Evolutionary conservation across 2,329 filamentous ascomycete species (phyloP).

Genomic region (Colletotrichum trifolii): DNA sequence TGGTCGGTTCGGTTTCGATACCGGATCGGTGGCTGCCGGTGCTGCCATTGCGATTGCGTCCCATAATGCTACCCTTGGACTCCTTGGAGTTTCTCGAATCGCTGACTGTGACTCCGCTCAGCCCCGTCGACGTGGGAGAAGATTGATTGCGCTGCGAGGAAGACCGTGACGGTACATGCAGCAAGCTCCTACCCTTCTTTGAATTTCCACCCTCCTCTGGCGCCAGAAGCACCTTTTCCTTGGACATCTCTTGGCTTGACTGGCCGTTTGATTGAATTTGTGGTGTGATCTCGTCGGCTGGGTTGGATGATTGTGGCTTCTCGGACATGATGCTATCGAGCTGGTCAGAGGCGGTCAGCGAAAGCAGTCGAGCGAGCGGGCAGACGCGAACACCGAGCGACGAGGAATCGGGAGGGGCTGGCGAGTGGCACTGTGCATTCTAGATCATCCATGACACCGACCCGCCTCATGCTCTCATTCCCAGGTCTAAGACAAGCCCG

Average conservation of each 20-base stretch:
- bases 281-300: conserved; percentile 43
- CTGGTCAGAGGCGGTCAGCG: conserved; percentile 23
- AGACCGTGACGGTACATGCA: conserved; percentile 71
- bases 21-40: conserved; percentile 72
- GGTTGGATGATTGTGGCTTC: conserved; percentile 42
- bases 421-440: conserved; percentile 9
- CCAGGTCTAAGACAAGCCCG: conserved; percentile 38
- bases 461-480: conserved; percentile 31
- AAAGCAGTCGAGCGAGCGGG: conserved; percentile 19
- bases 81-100: conserved; percentile 74
- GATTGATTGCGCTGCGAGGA: conserved; percentile 71
- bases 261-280: conserved; percentile 41
- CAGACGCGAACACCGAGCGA: conserved; percentile 19
- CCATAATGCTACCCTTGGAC: conserved; percentile 72
- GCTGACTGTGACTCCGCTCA: conserved; percentile 69
- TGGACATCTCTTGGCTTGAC: conserved; percentile 53
- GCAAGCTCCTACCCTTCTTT: conserved; percentile 63
- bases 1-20: conserved; percentile 61
- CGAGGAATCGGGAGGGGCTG: conserved; percentile 32
- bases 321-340: conserved; percentile 45
- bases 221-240: conserved; percentile 54
- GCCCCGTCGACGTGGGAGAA: conserved; percentile 67
- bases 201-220: conserved; percentile 54
- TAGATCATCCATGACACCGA: conserved; percentile 30
- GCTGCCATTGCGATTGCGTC: conserved; percentile 73